Conservation (phyloP, 2,329 filamentous ascomycete genomes). For the Diaporthe capsici region DNA sequence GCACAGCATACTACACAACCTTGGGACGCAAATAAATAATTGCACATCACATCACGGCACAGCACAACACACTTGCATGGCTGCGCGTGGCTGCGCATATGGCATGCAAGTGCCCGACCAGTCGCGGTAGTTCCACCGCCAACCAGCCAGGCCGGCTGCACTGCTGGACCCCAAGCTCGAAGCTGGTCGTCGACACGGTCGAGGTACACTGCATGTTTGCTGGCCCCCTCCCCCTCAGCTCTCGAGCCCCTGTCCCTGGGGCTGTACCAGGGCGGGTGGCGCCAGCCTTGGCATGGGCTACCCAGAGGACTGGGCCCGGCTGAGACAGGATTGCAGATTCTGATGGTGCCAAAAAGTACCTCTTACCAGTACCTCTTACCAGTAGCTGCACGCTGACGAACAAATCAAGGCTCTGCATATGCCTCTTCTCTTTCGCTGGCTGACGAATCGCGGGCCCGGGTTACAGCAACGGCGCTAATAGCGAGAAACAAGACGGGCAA, state of each 20-base stretch:
- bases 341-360: conserved; percentile 31
- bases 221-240: neutral
- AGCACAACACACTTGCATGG: conserved; percentile 17
- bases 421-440: conserved; percentile 1
- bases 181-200: neutral
- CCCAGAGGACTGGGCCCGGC: conserved; percentile 41
- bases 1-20: conserved; percentile 10
- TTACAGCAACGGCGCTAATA: conserved; percentile 14
- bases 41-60: conserved; percentile 15
- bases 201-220: conserved; percentile 1
- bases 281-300: conserved; percentile 33
- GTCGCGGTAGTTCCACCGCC: conserved; percentile 28
- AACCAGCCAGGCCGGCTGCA: neutral
- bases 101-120: conserved; percentile 25
- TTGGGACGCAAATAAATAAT: conserved; percentile 9
- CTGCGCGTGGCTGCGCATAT: conserved; percentile 10
- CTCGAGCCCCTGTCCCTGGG: conserved; percentile 35
- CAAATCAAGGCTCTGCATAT: conserved; percentile 18
- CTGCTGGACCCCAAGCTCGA: neutral
- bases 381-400: neutral
- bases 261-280: conserved; percentile 37
- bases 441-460: conserved; percentile 16
- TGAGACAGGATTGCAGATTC: conserved; percentile 37
- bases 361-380: neutral
- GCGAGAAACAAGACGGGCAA: conserved; percentile 15